These are phyloP conservation scores for Citrus inodora DNA, from an alignment of 345 rosid genomes.

Conservation along the genomic window DNA sequence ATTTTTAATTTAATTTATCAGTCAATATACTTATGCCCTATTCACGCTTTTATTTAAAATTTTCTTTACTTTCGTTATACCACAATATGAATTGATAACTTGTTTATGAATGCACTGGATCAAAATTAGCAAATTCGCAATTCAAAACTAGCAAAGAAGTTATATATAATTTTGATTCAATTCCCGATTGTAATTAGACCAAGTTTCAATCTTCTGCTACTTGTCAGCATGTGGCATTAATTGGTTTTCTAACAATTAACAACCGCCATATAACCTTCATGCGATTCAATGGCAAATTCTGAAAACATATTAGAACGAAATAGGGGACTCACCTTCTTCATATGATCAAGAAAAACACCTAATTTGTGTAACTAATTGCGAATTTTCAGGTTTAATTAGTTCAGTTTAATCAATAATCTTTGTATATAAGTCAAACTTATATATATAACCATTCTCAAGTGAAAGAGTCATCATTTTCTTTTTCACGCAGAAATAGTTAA, in stretches of 20 bases:
- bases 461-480: no score
- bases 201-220: not conserved
- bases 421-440: no score
- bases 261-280: not conserved
- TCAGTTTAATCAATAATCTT: no score
- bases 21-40: not conserved
- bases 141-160: not conserved
- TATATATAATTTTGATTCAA: not conserved
- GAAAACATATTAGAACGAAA: not conserved
- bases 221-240: not conserved
- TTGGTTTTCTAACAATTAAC: not conserved
- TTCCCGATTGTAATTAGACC: not conserved
- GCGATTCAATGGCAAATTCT: not conserved
- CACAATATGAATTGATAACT: not conserved
- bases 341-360: not conserved
- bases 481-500: accelerated
- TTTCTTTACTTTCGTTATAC: not conserved
- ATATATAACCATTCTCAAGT: no score
- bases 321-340: not conserved
- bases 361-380: not conserved
- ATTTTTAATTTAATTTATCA: no score
- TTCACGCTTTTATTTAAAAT: no score
- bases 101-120: not conserved
- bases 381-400: not conserved
- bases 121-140: not conserved